Evolutionary conservation across 2,329 filamentous ascomycete species (phyloP), one percentile per base, ranked within the genome.

Genomic region (Ophiocordyceps camponoti-rufipedis): DNA sequence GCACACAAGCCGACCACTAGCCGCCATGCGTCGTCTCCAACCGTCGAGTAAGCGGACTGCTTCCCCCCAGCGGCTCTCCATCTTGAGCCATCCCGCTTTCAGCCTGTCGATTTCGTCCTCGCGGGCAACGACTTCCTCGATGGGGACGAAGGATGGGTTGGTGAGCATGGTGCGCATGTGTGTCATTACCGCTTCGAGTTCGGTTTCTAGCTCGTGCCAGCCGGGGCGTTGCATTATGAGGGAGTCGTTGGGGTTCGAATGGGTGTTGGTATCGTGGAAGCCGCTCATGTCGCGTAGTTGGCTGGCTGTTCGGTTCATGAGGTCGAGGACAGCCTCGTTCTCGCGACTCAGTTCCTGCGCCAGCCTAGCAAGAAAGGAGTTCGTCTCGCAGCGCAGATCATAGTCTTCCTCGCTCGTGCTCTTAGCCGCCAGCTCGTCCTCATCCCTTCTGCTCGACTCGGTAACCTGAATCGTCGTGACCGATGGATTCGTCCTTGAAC

Each of bases 61-160:
- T 57, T 96, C 89, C 51, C 78, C 80, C 86, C 91, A 94, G 44
- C 87, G 76, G 19, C 69, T 74, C 61, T 96, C 88, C 85, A 96
- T 94, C 62, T 83, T 87, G 58, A 93, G 84, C 82, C 89, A 94
- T 14, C 88, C 86, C 46, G 82, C 76, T 46, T 85, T 78, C 43
- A 98, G 69, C 44, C 85, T 75, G 45, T 74, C 72, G 51, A 98
- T 96, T 59, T 95, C 88, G 48, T 93, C 82, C 51, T 98, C 89
- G 46, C 89, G 78, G n/a, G 87, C 66, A 56, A 93, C 81, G 2
- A 98, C 86, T 60, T 96, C 91, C 55, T 96, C 91, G 19, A 96
- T 77, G 0, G 89, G 85, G 13, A 95, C 91, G 59, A 96, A 98
- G 2, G 88, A 94, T 1, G 91, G 91, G 56, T 96, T 96, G 9